Evolutionary conservation across 805 yeast genomes (phyloP).

Genomic region (Hanseniaspora occidentalis): DNA sequence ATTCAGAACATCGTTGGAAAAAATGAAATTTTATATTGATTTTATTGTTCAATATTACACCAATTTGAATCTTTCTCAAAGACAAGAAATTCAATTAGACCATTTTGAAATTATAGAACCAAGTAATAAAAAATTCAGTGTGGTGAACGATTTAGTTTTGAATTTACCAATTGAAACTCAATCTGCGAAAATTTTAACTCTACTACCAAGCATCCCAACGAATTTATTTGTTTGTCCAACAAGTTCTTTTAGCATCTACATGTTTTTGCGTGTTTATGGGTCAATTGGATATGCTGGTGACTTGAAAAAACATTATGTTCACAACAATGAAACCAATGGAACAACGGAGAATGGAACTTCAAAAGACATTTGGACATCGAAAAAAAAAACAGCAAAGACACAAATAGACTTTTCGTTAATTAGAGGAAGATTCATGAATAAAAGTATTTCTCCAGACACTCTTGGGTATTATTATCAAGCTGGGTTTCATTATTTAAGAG

Average conservation of each 20-base stretch:
- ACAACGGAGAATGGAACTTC: too few relatives aligned
- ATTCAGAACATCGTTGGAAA: not conserved
- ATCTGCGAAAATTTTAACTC: too few relatives aligned
- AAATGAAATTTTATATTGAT: not conserved
- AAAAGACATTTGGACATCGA: too few relatives aligned
- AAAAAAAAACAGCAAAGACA: too few relatives aligned
- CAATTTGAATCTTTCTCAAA: too few relatives aligned
- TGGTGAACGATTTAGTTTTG: not conserved
- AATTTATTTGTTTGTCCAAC: not conserved
- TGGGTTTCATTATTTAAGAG: not conserved
- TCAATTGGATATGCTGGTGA: not conserved
- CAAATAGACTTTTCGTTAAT: not conserved
- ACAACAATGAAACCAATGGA: too few relatives aligned
- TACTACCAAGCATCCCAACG: not conserved
- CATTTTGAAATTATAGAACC: not conserved
- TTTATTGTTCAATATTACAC: too few relatives aligned
- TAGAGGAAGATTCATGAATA: not conserved
- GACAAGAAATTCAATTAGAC: too few relatives aligned
- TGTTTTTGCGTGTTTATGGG: not conserved
- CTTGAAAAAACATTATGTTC: too few relatives aligned
- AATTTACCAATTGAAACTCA: too few relatives aligned
- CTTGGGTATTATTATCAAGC: not conserved
- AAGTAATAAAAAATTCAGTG: not conserved
- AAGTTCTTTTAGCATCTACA: not conserved
- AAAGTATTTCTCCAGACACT: not conserved